Evolutionary conservation across 305 asterid genomes (phyloP).

Genomic region (Fraxinus paxiana): DNA sequence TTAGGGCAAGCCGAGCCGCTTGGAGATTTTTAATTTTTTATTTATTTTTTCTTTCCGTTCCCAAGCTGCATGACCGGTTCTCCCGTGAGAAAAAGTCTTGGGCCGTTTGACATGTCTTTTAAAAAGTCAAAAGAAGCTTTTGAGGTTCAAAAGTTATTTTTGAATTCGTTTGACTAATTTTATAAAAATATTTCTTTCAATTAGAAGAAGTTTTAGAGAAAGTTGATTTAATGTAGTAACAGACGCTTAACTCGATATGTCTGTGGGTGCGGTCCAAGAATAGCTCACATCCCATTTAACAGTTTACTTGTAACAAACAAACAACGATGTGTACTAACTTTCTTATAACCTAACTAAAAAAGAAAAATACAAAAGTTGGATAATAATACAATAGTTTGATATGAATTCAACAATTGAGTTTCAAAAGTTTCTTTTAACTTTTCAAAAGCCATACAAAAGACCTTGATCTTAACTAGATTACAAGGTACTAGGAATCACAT

Average conservation of each 20-base stretch:
- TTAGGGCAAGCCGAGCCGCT: background rate
- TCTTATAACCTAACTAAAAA: background rate
- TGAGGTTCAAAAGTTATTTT: too few species aligned
- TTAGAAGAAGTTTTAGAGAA: too few species aligned
- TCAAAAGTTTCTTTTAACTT: too few species aligned
- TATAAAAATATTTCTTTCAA: too few species aligned
- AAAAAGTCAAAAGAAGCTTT: too few species aligned
- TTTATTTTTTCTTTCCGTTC: background rate
- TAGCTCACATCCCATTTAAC: too few species aligned
- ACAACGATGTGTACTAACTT: background rate
- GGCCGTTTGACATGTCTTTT: background rate
- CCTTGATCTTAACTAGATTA: background rate
- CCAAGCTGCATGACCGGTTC: background rate
- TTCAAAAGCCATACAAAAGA: too few species aligned
- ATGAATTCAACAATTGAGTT: background rate
- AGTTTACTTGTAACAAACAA: background rate
- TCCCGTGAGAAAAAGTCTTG: background rate
- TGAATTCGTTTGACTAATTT: background rate
- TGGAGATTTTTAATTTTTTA: background rate
- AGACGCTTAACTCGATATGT: too few species aligned
- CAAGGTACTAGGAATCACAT: background rate
- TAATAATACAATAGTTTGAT: background rate
- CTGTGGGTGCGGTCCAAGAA: too few species aligned
- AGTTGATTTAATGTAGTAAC: too few species aligned
- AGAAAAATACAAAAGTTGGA: background rate